phyloP scores from a whole-genome alignment of 805 yeast genomes.

The Yarrowia hollandica region DNA sequence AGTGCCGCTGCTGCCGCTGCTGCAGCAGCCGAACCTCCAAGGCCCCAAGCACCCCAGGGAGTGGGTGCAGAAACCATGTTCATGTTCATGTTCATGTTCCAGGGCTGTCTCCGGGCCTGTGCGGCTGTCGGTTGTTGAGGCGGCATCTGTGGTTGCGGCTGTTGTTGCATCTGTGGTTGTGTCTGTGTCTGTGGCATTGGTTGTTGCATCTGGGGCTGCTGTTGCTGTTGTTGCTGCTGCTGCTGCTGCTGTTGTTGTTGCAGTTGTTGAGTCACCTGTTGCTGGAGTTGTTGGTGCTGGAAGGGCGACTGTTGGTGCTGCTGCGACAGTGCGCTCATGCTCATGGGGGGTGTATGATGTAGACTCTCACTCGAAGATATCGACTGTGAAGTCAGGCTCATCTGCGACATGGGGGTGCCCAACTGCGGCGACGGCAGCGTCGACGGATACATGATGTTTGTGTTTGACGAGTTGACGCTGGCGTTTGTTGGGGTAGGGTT shows the following conservation, averaged over 20 bases:
- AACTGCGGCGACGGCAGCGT: conserved; percentile 18
- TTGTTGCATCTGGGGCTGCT: not conserved
- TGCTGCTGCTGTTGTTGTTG: not conserved
- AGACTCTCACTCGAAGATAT: conserved; percentile 23
- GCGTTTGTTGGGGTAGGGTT: not conserved
- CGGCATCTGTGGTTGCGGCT: conserved; percentile 3
- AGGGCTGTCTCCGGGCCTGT: conserved; percentile 15
- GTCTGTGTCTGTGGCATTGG: conserved; percentile 4
- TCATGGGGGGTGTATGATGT: conserved; percentile 19
- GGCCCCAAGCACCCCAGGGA: conserved; percentile 14
- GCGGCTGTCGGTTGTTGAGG: not conserved
- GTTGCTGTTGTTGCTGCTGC: conserved; percentile 1
- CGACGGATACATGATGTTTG: conserved; percentile 22
- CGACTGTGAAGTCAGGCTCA: conserved; percentile 27
- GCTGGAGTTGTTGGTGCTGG: conserved; percentile 23
- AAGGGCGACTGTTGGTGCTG: conserved; percentile 29
- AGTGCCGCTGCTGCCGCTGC: conserved; percentile 27
- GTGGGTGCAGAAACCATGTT: conserved; percentile 23
- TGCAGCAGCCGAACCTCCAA: conserved; percentile 4
- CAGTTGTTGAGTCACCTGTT: conserved; percentile 16
- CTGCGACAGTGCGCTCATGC: conserved; percentile 1
- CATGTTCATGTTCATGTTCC: conserved; percentile 21
- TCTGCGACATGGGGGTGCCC: conserved; percentile 23
- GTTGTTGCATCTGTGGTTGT: conserved; percentile 9
- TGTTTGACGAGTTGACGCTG: conserved; percentile 19